Percentiles rank a stretch among this genome's conserved stretches.
Evolutionary conservation across 305 asterid species (phyloP).

Genomic region (Nicotiana rustica): DNA sequence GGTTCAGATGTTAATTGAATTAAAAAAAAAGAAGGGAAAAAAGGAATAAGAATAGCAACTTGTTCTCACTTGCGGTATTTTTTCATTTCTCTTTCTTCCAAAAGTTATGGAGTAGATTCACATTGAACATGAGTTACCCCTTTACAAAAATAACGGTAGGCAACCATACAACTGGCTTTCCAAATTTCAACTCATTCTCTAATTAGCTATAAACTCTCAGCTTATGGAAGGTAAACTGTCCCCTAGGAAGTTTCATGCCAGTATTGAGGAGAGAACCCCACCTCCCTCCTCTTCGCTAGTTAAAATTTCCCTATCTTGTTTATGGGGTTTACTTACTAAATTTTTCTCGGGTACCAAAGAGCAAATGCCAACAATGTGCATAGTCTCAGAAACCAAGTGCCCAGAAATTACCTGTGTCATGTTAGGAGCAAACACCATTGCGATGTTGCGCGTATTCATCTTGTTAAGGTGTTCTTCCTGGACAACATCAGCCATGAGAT

Average conservation of each 20-base stretch:
- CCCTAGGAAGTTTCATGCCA: not conserved
- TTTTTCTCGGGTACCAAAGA: not conserved
- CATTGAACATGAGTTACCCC: not conserved
- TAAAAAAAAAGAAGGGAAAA: not conserved
- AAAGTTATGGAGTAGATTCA: slow-evolving; percentile 17
- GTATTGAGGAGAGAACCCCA: not conserved
- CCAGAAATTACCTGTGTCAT: slow-evolving; percentile 80
- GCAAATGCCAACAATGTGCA: not conserved
- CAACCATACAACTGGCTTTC: not conserved
- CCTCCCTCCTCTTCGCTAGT: not conserved
- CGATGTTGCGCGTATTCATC: slow-evolving; percentile 93
- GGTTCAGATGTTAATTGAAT: not conserved
- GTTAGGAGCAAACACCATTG: slow-evolving; percentile 99
- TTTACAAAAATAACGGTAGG: not conserved
- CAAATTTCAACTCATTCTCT: slow-evolving; percentile 18
- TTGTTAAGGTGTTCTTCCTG: slow-evolving; percentile 83
- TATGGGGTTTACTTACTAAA: not conserved
- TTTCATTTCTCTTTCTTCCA: not conserved
- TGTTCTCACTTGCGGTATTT: not conserved
- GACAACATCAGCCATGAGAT: slow-evolving; percentile 94
- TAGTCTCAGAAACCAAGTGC: slow-evolving; percentile 17
- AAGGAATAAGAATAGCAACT: not conserved
- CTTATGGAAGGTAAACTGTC: slow-evolving; percentile 1
- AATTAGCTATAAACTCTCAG: not conserved
- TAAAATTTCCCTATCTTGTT: not conserved